These are phyloP conservation scores for Candida quercuum DNA, from an alignment of 805 yeast species.

Conservation along the genomic window DNA sequence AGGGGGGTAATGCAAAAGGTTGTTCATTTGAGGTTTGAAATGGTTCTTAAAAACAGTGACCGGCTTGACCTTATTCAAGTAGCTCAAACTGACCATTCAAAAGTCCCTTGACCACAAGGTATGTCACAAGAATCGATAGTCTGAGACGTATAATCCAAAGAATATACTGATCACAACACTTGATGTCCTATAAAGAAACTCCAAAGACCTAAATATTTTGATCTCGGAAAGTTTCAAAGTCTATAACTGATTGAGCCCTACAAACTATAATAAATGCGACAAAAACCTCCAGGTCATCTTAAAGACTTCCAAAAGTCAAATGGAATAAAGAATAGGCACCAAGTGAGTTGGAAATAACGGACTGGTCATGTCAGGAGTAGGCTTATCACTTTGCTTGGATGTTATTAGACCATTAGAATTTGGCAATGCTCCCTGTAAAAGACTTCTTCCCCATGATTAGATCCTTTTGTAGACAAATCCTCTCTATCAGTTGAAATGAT, in stretches of 20 bases:
- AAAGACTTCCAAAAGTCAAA: too few relatives aligned
- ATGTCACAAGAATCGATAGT: slow-evolving; percentile 1
- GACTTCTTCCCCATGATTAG: too few relatives aligned
- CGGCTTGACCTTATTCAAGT: background rate
- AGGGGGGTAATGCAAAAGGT: background rate
- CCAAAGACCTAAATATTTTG: background rate
- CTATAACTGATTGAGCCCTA: slow-evolving; percentile 17
- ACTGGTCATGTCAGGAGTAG: background rate
- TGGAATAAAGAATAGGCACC: background rate
- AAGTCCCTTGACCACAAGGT: too few relatives aligned
- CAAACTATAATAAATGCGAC: background rate
- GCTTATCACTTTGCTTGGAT: background rate
- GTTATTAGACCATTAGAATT: background rate
- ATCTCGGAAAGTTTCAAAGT: background rate
- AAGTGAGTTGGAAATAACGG: background rate
- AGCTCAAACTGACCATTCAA: too few relatives aligned
- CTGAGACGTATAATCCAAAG: slow-evolving; percentile 18
- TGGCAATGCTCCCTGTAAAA: too few relatives aligned
- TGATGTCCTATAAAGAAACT: background rate
- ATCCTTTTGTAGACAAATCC: slow-evolving; percentile 18
- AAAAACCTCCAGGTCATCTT: too few relatives aligned
- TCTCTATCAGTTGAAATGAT: slow-evolving; percentile 11
- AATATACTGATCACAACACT: slow-evolving; percentile 20
- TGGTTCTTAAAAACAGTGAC: background rate
- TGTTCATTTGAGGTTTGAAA: slow-evolving; percentile 13